Percentiles rank a stretch among this genome's conserved stretches.
phyloP scores from a whole-genome alignment of 139 green algal genomes.

The Chlorella sp. region DNA sequence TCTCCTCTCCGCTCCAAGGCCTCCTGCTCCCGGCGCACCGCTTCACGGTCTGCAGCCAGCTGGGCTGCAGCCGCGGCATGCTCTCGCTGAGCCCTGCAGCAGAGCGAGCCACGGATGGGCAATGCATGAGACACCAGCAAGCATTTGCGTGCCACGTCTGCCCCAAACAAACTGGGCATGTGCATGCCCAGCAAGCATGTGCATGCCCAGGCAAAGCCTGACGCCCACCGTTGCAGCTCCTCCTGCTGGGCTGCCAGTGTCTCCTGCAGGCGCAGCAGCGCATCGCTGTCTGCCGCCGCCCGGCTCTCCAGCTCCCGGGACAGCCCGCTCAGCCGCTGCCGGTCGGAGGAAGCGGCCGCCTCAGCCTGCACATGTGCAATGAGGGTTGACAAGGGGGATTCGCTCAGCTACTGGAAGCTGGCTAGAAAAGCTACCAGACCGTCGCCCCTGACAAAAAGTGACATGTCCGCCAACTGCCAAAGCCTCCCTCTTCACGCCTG shows the following conservation, averaged over 20 bases:
- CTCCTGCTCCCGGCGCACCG: conserved; percentile 15
- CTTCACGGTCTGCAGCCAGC: not conserved
- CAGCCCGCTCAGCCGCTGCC: conserved; percentile 25
- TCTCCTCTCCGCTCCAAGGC: conserved; percentile 26
- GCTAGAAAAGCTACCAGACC: too few species aligned
- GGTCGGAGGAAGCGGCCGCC: not conserved
- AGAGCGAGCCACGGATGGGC: not conserved
- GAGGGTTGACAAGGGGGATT: too few species aligned
- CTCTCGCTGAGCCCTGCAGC: conserved; percentile 33
- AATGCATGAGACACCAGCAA: not conserved
- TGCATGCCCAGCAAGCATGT: too few species aligned
- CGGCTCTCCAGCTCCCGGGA: conserved; percentile 22
- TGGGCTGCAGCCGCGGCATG: not conserved
- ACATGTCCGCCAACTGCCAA: too few species aligned
- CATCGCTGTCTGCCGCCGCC: not conserved
- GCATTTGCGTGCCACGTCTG: too few species aligned
- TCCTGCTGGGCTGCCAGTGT: conserved; percentile 36
- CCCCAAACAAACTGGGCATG: too few species aligned
- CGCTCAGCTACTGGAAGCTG: too few species aligned
- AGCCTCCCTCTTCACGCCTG: too few species aligned
- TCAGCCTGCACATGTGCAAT: too few species aligned
- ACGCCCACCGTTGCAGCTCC: conserved; percentile 31
- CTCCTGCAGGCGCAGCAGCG: conserved; percentile 32
- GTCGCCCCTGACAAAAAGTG: too few species aligned
- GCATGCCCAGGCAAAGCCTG: not conserved